Evolutionary conservation across 2,329 filamentous ascomycete species (phyloP), one percentile per base, ranked within the genome.

Genomic region (Colletotrichum viniferum): DNA sequence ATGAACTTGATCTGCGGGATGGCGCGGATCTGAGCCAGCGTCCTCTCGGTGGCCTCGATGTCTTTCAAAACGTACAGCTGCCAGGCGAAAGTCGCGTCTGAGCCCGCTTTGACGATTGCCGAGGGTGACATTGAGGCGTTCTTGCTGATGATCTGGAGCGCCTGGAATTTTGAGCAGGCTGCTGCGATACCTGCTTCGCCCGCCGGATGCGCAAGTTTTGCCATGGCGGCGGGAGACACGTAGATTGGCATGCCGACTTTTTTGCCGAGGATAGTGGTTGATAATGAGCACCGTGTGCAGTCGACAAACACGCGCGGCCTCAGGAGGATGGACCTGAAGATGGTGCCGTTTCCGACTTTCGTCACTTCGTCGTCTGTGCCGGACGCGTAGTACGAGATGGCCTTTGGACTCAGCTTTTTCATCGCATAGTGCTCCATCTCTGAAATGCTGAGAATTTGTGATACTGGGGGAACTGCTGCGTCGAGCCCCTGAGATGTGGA

Each of bases 301-400:
- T 98, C 94, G 78, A 96, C 87, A 83, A 98, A 97, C 55, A 98
- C 90, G 30, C 95, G 89, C 10, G 95, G 95, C 14, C 95, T 92
- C 7, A 98, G 88, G 4, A 97, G 87, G 78, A 98, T 96, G 76
- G 91, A 90, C 48, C 90, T 90, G 83, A 95, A 98, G 28, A 94
- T 93, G 28, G 87, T 84, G 80, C 92, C 94, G 86, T 98, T 97
- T 83, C 93, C 90, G n/a, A 83, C 82, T 82, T 97, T 97, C 76
- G 93, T 93, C 78, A 91, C 83, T 38, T 95, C 87, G 83, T 98
- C 95, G 83, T 98, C 95, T 68, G 90, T 88, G 2, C 94, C 94
- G 2, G 95, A 97, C 84, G 91, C 96, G 86, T 98, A 98, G 86
- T 98, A 98, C 64, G 94, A 94, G 94, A 94, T 96, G 68, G 93